A percentile compares a stretch with the other conserved stretches of the same genome.
phyloP scores from a whole-genome alignment of 306 rosid genomes.

The Nissolia schottii region DNA sequence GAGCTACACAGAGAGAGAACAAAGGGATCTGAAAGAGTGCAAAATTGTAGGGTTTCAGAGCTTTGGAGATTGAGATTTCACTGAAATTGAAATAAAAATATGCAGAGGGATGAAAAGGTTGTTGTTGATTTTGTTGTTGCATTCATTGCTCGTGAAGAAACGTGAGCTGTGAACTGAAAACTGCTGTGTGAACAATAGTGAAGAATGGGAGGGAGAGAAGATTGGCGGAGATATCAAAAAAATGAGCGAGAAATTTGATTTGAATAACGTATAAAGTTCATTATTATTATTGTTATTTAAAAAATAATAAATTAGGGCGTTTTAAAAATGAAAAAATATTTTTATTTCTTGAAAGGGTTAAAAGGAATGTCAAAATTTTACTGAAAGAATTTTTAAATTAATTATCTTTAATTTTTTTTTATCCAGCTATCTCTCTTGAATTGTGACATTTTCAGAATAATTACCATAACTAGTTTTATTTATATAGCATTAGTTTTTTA shows the following conservation, averaged over 20 bases:
- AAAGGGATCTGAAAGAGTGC: background rate
- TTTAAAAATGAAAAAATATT: no score
- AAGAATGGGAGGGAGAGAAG: background rate
- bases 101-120: background rate
- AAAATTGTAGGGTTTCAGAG: conserved; percentile 2
- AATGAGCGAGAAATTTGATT: background rate
- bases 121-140: background rate
- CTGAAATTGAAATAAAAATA: no score
- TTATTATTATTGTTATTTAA: background rate
- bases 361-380: no score
- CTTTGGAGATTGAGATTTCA: background rate
- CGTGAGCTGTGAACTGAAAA: background rate
- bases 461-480: no score
- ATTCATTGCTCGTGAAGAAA: background rate
- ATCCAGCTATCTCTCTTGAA: no score
- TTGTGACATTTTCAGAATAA: no score
- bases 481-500: no score
- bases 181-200: background rate
- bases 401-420: no score
- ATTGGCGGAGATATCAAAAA: background rate
- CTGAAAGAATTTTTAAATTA: no score
- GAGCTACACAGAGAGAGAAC: no score
- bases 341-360: no score
- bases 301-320: no score
- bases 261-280: background rate